These are phyloP conservation scores for Keqinozyma sinolaborantium DNA, from an alignment of 1,139 yeast species.

Conservation along the genomic window DNA sequence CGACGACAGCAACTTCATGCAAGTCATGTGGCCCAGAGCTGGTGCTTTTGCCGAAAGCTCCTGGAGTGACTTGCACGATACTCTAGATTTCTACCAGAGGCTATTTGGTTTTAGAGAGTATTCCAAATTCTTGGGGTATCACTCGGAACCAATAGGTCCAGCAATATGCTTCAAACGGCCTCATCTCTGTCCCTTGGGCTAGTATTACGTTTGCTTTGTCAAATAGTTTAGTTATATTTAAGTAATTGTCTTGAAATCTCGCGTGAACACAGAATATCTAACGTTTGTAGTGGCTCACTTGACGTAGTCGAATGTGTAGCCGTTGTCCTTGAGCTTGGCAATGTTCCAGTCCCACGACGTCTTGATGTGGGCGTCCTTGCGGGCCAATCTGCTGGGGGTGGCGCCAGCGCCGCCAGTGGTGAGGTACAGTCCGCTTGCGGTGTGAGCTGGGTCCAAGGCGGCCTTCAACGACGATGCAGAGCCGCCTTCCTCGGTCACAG, in stretches of 20 bases:
- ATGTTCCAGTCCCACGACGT: constrained; percentile 30
- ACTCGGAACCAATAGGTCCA: constrained; percentile 40
- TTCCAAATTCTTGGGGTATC: constrained; percentile 34
- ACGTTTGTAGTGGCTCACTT: too few species aligned
- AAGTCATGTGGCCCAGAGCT: constrained; percentile 46
- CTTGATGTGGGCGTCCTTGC: constrained; percentile 17
- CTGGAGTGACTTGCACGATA: constrained; percentile 39
- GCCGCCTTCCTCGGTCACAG: constrained; percentile 35
- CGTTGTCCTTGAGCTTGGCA: constrained; percentile 20
- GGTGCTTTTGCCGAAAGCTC: constrained; percentile 46
- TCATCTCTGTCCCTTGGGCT: constrained; percentile 37
- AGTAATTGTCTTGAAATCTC: too few species aligned
- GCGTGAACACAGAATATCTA: too few species aligned
- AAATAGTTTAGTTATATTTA: too few species aligned
- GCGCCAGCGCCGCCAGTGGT: constrained; percentile 31
- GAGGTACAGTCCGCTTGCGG: constrained; percentile 29
- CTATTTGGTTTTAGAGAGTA: constrained; percentile 44
- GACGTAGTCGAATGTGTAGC: constrained; percentile 13
- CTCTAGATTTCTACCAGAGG: constrained; percentile 33
- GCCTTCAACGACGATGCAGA: constrained; percentile 29
- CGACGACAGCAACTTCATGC: constrained; percentile 34
- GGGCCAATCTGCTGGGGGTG: constrained; percentile 22
- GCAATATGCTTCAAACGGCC: constrained; percentile 38
- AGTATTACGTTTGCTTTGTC: too few species aligned
- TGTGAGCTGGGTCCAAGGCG: constrained; percentile 28